These are phyloP conservation scores for Lactarius hatsudake DNA, from an alignment of 768 basidiomycete genomes.

Conservation along the genomic window DNA sequence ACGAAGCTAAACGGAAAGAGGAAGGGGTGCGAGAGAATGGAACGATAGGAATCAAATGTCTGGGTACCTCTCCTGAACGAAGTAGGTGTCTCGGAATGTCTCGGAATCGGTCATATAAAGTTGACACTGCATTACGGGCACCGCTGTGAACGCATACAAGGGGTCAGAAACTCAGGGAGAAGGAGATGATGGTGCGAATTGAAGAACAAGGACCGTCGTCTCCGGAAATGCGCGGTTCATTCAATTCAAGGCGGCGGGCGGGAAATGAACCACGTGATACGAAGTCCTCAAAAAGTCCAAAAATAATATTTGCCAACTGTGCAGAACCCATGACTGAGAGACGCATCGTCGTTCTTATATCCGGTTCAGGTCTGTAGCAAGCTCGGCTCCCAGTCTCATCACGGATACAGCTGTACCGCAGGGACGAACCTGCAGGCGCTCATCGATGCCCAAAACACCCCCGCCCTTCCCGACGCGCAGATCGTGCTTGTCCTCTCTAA, in stretches of 20 bases:
- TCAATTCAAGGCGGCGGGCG: neutral
- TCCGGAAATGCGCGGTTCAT: neutral
- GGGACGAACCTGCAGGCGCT: conserved; percentile 96
- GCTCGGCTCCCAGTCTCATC: neutral
- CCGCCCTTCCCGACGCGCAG: conserved; percentile 63
- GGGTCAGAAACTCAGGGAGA: neutral
- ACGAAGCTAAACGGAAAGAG: neutral
- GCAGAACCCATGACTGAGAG: neutral
- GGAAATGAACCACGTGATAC: conserved; percentile 13
- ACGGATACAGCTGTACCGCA: conserved; percentile 34
- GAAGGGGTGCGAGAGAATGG: neutral
- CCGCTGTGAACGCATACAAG: neutral
- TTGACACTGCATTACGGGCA: neutral
- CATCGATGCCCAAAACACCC: conserved; percentile 79
- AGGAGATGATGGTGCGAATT: conserved; percentile 11
- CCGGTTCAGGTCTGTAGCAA: conserved; percentile 52
- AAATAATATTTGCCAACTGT: neutral
- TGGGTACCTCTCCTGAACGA: neutral
- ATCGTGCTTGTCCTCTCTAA: conserved; percentile 89
- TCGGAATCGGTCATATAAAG: neutral
- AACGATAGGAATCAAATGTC: neutral
- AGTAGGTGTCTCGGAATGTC: neutral
- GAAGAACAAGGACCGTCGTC: neutral
- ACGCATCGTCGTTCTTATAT: conserved; percentile 50
- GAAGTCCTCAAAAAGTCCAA: neutral